Conservation (phyloP, 441 rosid species). For the Rhodomyrtus psidioides region DNA sequence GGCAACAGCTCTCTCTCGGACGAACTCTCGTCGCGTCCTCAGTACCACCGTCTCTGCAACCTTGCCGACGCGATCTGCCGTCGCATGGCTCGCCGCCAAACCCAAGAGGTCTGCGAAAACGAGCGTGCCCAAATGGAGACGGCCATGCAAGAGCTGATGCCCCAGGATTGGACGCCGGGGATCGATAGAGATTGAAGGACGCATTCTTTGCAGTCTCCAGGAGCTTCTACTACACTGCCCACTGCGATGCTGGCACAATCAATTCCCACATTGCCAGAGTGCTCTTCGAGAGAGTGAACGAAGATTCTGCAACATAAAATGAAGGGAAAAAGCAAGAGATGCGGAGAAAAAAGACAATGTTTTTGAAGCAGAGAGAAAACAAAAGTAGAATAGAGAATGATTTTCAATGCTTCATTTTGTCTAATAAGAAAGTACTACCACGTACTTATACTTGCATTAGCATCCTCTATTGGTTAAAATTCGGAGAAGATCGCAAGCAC, state of each 20-base stretch:
- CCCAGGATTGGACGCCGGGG: constrained; percentile 19
- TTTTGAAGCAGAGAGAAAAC: too few relatives aligned
- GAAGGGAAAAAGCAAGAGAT: too few relatives aligned
- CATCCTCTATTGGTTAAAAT: too few relatives aligned
- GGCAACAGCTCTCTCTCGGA: constrained; percentile 14
- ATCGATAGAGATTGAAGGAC: constrained; percentile 25
- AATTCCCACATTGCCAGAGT: constrained; percentile 55
- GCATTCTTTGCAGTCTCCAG: constrained; percentile 50
- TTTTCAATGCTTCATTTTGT: too few relatives aligned
- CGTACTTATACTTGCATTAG: too few relatives aligned
- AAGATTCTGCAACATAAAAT: too few relatives aligned
- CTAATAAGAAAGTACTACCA: too few relatives aligned
- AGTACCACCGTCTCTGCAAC: constrained; percentile 27
- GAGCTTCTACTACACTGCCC: constrained; percentile 52
- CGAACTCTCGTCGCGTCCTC: constrained; percentile 25
- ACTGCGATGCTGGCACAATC: constrained; percentile 33
- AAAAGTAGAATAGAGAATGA: too few relatives aligned
- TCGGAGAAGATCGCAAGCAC: too few relatives aligned
- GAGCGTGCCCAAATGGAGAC: constrained; percentile 24
- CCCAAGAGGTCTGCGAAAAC: constrained; percentile 28
- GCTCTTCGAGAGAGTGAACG: constrained; percentile 47
- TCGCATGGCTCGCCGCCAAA: constrained; percentile 22
- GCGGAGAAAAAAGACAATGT: too few relatives aligned
- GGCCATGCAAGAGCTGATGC: constrained; percentile 55
- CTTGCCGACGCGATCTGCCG: constrained; percentile 30